Evolutionary conservation across 345 rosid species (phyloP).

Genomic region (Punica granatum): DNA sequence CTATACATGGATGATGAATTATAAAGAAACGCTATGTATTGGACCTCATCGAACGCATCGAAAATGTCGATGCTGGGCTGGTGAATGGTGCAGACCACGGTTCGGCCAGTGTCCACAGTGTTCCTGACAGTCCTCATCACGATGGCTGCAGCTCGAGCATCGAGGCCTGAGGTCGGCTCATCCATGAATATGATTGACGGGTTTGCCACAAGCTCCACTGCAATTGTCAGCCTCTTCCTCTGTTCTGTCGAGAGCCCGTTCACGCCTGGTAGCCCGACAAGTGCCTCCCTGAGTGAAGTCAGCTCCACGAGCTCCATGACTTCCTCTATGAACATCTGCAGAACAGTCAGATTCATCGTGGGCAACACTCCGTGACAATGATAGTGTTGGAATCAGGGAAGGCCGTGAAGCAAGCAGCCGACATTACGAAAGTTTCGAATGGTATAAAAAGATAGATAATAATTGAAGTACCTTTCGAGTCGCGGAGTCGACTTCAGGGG

Average conservation of each 20-base stretch:
- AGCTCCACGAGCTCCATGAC: conserved; percentile 73
- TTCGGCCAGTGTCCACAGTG: conserved; percentile 65
- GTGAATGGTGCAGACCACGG: conserved; percentile 68
- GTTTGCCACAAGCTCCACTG: conserved; percentile 66
- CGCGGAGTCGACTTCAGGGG: conserved; percentile 47
- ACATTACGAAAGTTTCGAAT: neutral
- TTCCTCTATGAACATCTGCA: conserved; percentile 61
- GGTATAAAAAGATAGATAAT: neutral
- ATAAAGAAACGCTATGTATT: neutral
- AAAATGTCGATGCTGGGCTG: conserved; percentile 70
- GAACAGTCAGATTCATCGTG: neutral
- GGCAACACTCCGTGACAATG: neutral
- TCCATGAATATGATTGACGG: conserved; percentile 75
- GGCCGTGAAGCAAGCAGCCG: too few relatives aligned
- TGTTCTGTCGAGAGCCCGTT: conserved; percentile 57
- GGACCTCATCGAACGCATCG: conserved; percentile 69
- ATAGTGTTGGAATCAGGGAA: too few relatives aligned
- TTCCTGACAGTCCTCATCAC: conserved; percentile 70
- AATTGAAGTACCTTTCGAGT: conserved; percentile 41
- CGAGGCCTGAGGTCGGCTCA: conserved; percentile 67
- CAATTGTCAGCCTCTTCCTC: conserved; percentile 62
- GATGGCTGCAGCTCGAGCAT: conserved; percentile 78
- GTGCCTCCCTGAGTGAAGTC: conserved; percentile 37
- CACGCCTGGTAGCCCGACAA: conserved; percentile 56
- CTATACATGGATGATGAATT: neutral